These are phyloP conservation scores for Stipa capillata DNA, from an alignment of 176 grass and related monocot genomes.

Conservation along the genomic window DNA sequence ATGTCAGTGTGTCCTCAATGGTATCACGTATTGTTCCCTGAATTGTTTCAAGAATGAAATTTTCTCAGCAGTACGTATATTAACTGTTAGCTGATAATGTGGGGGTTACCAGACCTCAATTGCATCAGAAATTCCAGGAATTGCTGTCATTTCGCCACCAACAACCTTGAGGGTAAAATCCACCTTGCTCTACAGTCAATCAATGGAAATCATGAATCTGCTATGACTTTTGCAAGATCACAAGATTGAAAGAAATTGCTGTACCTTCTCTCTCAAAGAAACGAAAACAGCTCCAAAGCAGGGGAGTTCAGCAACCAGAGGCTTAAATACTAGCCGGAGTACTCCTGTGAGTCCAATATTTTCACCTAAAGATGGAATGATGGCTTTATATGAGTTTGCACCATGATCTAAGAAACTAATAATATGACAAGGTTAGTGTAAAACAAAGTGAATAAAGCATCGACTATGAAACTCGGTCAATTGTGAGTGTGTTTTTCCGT, in stretches of 20 bases:
- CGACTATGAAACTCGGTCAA: background rate
- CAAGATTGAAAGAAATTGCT: conserved; percentile 17
- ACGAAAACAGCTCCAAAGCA: conserved; percentile 88
- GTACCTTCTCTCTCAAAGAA: conserved; percentile 96
- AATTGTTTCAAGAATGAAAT: conserved; percentile 16
- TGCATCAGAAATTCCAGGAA: conserved; percentile 99
- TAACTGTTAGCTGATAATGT: conserved; percentile 1
- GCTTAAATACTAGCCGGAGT: conserved; percentile 79
- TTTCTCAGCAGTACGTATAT: background rate
- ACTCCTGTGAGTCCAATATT: conserved; percentile 86
- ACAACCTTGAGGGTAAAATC: conserved; percentile 90
- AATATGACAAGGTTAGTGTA: background rate
- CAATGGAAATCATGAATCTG: conserved; percentile 23
- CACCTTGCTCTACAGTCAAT: conserved; percentile 82
- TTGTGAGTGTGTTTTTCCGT: too few relatives aligned
- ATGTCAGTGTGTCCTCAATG: conserved; percentile 86
- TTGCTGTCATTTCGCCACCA: conserved; percentile 91
- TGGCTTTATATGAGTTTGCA: background rate
- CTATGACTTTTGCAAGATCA: background rate
- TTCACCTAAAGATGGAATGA: conserved; percentile 59
- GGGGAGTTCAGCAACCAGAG: conserved; percentile 63
- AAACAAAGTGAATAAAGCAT: background rate
- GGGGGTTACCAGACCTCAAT: conserved; percentile 59
- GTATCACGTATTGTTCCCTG: conserved; percentile 90
- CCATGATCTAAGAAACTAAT: background rate